Evolutionary conservation across 2,329 filamentous ascomycete genomes (phyloP), one percentile per base, ranked within the genome.

Genomic region (Chaetomium strumarium): DNA sequence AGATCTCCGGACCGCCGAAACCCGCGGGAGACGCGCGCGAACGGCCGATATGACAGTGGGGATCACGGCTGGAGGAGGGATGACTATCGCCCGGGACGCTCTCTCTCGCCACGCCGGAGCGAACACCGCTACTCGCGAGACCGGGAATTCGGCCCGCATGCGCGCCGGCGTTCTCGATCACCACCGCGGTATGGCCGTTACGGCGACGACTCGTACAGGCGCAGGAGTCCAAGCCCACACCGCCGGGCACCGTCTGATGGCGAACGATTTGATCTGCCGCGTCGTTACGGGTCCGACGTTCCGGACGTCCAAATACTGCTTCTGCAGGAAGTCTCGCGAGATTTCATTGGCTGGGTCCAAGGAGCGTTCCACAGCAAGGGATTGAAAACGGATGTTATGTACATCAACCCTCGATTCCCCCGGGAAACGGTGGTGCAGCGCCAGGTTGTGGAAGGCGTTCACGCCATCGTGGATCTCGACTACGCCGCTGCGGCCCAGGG

Each of bases 291-390:
- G 5, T 74, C 79, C 52, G 83, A 93, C 58, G 84, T 96, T 19
- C 91, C 92, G 2, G 90, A 97, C 62, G 86, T 96, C 14, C 90
- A 96, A 66, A 82, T 97, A 30, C 80, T 96, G 29, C 79, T 95
- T 5, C 75, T 92, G 41, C 84, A 92, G 58, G 84, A 90, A 60
- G 78, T 95, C 12, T 82, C 85, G 54, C 77, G 86, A 55, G 85
- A 89, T 52, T 96, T 95, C 63, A 83, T 96, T 46, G 77, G 77
- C 48, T 96, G 88, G 79, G 85, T 95, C 11, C 87, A 96, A 65
- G 78, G 79, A 33, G 79, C 83, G 0, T 95, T 97, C 66, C 77
- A 80, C 53, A 77, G 79, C 33, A 83, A 85, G 50, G 83, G 84
- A 2, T 74, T 97, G 36, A 85, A 80, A 55, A 84, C 85, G 13